Conservation (phyloP, 2,329 filamentous ascomycete genomes). For the Colletotrichum gigasporum region DNA sequence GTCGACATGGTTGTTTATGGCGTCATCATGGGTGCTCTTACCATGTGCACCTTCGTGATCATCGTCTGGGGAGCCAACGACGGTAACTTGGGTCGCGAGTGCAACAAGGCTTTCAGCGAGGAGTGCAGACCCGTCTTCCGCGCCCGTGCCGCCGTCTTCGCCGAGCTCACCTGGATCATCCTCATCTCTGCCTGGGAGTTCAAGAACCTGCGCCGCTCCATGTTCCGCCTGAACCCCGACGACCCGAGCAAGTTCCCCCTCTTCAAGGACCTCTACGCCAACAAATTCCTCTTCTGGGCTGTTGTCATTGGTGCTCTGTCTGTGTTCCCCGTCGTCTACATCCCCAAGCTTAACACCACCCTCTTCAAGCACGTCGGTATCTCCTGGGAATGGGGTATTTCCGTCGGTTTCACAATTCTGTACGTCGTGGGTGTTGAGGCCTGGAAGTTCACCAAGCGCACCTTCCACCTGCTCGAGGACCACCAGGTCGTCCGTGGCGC, state of each 20-base stretch:
- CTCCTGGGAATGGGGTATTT: slow-evolving; percentile 79
- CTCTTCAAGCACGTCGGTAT: slow-evolving; percentile 80
- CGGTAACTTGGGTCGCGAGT: slow-evolving; percentile 66
- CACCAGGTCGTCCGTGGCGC: slow-evolving; percentile 57
- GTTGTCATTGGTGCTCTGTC: slow-evolving; percentile 68
- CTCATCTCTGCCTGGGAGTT: slow-evolving; percentile 83
- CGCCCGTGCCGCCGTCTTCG: slow-evolving; percentile 78
- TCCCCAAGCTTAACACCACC: slow-evolving; percentile 73
- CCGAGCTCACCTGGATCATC: slow-evolving; percentile 77
- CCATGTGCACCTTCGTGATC: slow-evolving; percentile 72
- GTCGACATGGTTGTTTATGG: slow-evolving; percentile 85
- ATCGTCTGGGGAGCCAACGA: slow-evolving; percentile 65
- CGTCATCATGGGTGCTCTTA: slow-evolving; percentile 78
- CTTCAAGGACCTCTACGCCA: slow-evolving; percentile 72
- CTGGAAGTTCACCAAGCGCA: slow-evolving; percentile 77
- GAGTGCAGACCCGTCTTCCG: slow-evolving; percentile 71
- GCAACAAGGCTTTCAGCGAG: slow-evolving; percentile 68
- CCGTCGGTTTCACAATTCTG: slow-evolving; percentile 69
- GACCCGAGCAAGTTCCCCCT: slow-evolving; percentile 61
- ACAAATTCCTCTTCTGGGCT: slow-evolving; percentile 76
- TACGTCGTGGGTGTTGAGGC: slow-evolving; percentile 75
- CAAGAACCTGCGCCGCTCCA: slow-evolving; percentile 75
- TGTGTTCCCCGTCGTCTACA: slow-evolving; percentile 76
- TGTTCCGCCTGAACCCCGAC: slow-evolving; percentile 73
- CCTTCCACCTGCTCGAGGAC: slow-evolving; percentile 61